Conservation (phyloP, 179 eudicot species). For the Kewa caespitosa region DNA sequence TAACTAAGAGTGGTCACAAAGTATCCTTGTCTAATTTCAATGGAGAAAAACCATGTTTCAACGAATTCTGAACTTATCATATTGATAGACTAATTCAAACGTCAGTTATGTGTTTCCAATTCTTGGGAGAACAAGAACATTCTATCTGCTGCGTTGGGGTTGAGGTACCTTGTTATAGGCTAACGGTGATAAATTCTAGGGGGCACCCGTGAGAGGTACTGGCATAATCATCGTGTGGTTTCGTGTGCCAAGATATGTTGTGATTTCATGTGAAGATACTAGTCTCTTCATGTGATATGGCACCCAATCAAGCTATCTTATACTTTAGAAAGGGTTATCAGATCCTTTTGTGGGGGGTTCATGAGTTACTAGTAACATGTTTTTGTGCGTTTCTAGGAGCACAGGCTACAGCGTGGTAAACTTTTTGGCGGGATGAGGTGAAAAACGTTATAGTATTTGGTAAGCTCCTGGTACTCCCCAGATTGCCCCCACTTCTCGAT, state of each 20-base stretch:
- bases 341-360: not conserved
- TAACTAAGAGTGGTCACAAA: not conserved
- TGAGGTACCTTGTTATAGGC: not conserved
- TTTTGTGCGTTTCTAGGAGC: not conserved
- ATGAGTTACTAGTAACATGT: no score
- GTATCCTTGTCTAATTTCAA: not conserved
- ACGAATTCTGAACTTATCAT: not conserved
- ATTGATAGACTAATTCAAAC: not conserved
- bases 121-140: not conserved
- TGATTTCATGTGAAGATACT: not conserved
- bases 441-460: not conserved
- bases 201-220: not conserved
- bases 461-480: not conserved
- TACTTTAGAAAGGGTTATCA: not conserved
- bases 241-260: not conserved
- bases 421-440: no score
- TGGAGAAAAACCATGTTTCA: not conserved
- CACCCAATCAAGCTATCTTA: not conserved
- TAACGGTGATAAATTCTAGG: no score
- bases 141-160: not conserved
- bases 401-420: no score
- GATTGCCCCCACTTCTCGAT: not conserved
- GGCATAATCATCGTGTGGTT: not conserved
- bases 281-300: not conserved
- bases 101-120: not conserved